Conservation (phyloP, 2,329 filamentous ascomycete species). For the Uncinocarpus reesii region DNA sequence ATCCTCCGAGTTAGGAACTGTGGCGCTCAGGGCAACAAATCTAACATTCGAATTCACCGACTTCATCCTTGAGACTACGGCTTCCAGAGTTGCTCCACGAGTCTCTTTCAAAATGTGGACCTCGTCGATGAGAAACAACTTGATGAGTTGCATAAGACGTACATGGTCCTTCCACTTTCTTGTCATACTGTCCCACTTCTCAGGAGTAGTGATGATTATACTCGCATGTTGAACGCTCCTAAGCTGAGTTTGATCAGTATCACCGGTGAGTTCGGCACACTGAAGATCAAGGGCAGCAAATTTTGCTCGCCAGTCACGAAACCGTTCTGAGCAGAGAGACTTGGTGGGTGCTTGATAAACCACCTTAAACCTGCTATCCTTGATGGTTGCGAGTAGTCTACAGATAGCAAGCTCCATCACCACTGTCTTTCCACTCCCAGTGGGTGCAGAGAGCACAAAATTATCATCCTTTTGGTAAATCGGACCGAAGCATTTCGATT, state of each 20-base stretch:
- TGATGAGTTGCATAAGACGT: conserved; percentile 62
- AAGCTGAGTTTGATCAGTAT: conserved; percentile 59
- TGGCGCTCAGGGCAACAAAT: conserved; percentile 73
- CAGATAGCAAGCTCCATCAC: conserved; percentile 76
- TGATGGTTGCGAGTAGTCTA: conserved; percentile 50
- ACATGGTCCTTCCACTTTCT: conserved; percentile 75
- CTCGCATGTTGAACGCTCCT: conserved; percentile 60
- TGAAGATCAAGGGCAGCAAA: conserved; percentile 57
- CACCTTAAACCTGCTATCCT: conserved; percentile 59
- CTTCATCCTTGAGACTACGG: conserved; percentile 80
- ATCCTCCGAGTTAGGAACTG: conserved; percentile 70
- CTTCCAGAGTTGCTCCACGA: conserved; percentile 69
- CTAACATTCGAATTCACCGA: conserved; percentile 63
- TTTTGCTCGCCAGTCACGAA: conserved; percentile 66
- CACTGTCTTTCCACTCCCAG: conserved; percentile 75
- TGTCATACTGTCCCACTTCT: conserved; percentile 87
- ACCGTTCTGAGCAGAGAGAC: conserved; percentile 65
- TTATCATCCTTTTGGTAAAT: conserved; percentile 63
- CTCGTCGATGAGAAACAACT: conserved; percentile 75
- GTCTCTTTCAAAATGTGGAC: conserved; percentile 75
- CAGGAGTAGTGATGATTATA: conserved; percentile 78
- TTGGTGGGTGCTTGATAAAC: conserved; percentile 81
- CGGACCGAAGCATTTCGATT: conserved; percentile 63
- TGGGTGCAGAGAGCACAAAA: conserved; percentile 69
- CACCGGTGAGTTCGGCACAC: conserved; percentile 71